These are phyloP conservation scores for Dioszegia aurantiaca DNA, from an alignment of 768 basidiomycete genomes.

Conservation along the genomic window DNA sequence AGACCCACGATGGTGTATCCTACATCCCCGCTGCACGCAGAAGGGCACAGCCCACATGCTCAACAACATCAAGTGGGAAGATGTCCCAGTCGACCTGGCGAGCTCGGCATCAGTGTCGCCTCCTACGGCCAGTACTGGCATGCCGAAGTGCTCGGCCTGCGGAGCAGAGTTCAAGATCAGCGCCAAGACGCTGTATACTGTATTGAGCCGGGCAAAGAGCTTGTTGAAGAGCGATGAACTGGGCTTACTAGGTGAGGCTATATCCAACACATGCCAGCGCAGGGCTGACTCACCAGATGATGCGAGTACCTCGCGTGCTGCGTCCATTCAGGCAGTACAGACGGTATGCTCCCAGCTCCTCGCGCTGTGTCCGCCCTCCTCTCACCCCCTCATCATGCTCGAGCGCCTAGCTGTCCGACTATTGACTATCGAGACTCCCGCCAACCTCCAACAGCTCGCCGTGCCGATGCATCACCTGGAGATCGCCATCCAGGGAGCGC, in stretches of 20 bases:
- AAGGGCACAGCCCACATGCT: slow-evolving; percentile 14
- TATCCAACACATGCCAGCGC: slow-evolving; percentile 6
- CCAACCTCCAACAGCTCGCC: slow-evolving; percentile 29
- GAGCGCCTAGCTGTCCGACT: slow-evolving; percentile 70
- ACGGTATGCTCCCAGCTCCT: slow-evolving; percentile 66
- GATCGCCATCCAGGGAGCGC: slow-evolving; percentile 60
- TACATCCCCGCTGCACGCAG: slow-evolving; percentile 31
- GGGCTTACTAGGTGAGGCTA: slow-evolving; percentile 15
- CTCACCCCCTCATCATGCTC: slow-evolving; percentile 75
- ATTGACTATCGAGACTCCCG: slow-evolving; percentile 50
- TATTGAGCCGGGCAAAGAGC: slow-evolving; percentile 13
- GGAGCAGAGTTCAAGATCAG: not conserved
- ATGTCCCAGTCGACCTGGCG: slow-evolving; percentile 6
- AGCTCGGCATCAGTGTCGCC: not conserved
- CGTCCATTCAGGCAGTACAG: slow-evolving; percentile 61
- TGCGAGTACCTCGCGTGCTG: not conserved
- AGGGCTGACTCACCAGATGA: not conserved
- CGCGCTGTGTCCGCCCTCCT: slow-evolving; percentile 62
- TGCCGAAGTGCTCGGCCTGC: slow-evolving; percentile 8
- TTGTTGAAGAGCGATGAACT: slow-evolving; percentile 20
- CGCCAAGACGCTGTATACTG: not conserved
- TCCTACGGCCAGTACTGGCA: slow-evolving; percentile 2
- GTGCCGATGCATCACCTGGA: slow-evolving; percentile 52
- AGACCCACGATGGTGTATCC: slow-evolving; percentile 69
- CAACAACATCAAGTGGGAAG: slow-evolving; percentile 1